Base-by-base conservation (phyloP, 768 basidiomycete genomes). In the Agrocybe praecox region DNA sequence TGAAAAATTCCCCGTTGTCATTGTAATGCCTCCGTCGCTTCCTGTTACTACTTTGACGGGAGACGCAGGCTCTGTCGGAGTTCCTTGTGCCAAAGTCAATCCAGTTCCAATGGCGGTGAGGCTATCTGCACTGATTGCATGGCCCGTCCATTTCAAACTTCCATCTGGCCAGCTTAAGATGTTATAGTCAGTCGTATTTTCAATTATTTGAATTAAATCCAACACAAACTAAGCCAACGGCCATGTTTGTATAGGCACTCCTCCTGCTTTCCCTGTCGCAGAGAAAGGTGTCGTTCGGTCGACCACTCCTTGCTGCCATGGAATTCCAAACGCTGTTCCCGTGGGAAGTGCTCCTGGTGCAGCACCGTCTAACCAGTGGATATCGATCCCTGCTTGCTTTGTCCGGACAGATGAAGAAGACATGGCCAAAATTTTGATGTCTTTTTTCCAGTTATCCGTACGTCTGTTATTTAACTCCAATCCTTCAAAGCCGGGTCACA, bases 141-240 rank as follows among this genome's bases (percentile, higher is more conserved):
- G 74, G 9, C 73, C 74, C 2, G 73, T 74, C 74, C 74, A 76
- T 59, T 76, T 76, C 12, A 76, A 57, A 49, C 67, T 72, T 24
- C 73, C 74, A 46, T 76, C 74, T 14, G 74, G 74, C 74, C 74
- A 75, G 47, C 74, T 74, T 45, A 23, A 15, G 2, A 17, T 4
- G 55, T 33, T n/a, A n/a, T n/a, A n/a, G 46, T 63, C 15, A 32
- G 46, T 12, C 45, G 14, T 3, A 29, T 15, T 36, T 18, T 34
- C 10, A 22, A 18, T 2, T 12, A 17, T 36, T 49, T 19, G 17
- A 10, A 18, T 32, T 4, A 19, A 22, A 17, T 17, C 2, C 2
- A 15, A 2, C 43, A 65, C 71, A 47, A 43, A 74, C 74, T 69
- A 76, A 40, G 74, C 74, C 50, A 76, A 56, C 2, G 74, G 74